Conservation (phyloP, 108 stramenopile species). For the Fragilaria crotonensis region DNA sequence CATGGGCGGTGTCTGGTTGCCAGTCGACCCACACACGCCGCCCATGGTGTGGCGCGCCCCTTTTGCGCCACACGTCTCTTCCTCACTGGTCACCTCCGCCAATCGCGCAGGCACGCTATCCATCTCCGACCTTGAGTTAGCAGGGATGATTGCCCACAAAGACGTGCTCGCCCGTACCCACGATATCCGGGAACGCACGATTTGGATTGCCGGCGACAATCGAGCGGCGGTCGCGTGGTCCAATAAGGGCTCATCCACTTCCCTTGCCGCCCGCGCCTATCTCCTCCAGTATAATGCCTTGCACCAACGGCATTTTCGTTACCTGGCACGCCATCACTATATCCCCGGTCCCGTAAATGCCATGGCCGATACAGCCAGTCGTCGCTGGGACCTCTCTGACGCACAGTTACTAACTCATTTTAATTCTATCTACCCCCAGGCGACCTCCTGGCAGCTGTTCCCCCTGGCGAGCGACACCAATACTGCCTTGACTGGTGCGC, state of each 20-base stretch:
- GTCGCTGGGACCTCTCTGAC: slow-evolving; percentile 19
- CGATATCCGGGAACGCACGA: slow-evolving; percentile 24
- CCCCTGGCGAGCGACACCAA: neutral
- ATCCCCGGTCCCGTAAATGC: no score
- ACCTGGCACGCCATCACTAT: no score
- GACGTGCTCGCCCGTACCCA: slow-evolving; percentile 24
- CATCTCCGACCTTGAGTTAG: slow-evolving; percentile 32
- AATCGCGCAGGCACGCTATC: slow-evolving; percentile 19
- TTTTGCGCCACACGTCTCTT: slow-evolving; percentile 18
- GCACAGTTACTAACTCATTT: slow-evolving; percentile 10
- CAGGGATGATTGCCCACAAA: slow-evolving; percentile 29
- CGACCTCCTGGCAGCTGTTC: slow-evolving; percentile 15
- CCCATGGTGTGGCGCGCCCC: slow-evolving; percentile 32
- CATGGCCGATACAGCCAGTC: no score
- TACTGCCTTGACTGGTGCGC: slow-evolving; percentile 12
- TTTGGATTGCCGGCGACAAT: slow-evolving; percentile 19
- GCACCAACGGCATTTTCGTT: no score
- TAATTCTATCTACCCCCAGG: slow-evolving; percentile 17
- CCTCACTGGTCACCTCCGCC: slow-evolving; percentile 2
- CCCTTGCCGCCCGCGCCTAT: no score
- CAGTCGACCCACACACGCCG: neutral
- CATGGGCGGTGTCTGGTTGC: slow-evolving; percentile 31
- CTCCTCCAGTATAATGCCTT: no score
- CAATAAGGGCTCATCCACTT: no score
- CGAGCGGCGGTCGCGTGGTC: no score